Evolutionary conservation across 306 rosid species (phyloP), one percentile per base, ranked within the genome.

Genomic region (Rubus parviflorus): DNA sequence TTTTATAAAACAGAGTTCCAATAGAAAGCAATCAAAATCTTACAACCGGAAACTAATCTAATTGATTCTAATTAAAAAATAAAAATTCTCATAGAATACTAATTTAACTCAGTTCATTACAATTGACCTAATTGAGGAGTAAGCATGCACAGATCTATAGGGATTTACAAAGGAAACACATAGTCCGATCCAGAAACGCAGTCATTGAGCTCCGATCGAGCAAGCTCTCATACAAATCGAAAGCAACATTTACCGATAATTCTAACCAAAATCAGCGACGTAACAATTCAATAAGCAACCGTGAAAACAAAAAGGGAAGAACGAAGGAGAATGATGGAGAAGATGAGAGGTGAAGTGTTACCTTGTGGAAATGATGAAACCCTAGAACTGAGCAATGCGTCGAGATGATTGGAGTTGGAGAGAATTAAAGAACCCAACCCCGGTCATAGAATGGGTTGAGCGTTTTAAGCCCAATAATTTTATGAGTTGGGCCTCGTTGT

Each of bases 331-430:
- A 60, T 35, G 25, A 73, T 23, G 56, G 22, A 15, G 69, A 38
- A 72, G 64, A 71, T 23, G 65, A 12, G 20, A 61, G 78, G 45
- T 20, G 77, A 60, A 60, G 43, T 30, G 56, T 60, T 74, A 75
- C 48, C 60, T 75, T 47, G 47, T 23, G 30, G 78, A 75, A 61
- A 61, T 62, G 77, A 40, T 12, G 70, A 42, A 47, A 30, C 47
- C 78, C 78, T 75, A 46, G 7, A 35, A 45, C 15, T 5, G 46
- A 61, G 70, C 70, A 6, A 37, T 25, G 70, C 38, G 46, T 19
- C 60, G 8, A 46, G 49, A 20, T 5, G 51, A 25, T 6, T 43
- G 45, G 35, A 2, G 42, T 2, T 16, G 61, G 9, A 54, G 51
- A 48, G 16, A 11, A 7, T 74, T 46, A 45, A 74, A 38, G 47